These are phyloP conservation scores for Agapanthus africanus DNA, from an alignment of 106 monocot species.

Conservation along the genomic window DNA sequence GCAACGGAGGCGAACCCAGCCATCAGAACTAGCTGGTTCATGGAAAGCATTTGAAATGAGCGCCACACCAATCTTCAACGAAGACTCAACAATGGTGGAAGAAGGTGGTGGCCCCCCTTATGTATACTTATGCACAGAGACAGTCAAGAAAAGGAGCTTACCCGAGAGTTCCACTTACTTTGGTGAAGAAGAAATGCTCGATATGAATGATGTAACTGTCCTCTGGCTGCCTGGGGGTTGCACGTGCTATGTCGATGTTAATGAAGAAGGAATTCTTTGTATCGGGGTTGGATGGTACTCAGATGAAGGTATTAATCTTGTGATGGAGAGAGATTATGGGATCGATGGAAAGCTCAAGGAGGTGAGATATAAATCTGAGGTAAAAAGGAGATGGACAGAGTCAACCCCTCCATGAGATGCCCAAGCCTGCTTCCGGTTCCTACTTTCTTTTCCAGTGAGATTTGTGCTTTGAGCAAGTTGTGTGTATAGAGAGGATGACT, in stretches of 20 bases:
- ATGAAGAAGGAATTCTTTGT: slow-evolving; percentile 66
- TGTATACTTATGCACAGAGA: slow-evolving; percentile 82
- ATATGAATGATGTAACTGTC: slow-evolving; percentile 71
- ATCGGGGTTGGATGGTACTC: slow-evolving; percentile 95
- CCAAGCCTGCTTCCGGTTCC: not conserved
- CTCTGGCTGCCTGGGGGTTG: slow-evolving; percentile 96
- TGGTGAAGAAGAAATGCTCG: slow-evolving; percentile 74
- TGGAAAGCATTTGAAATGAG: slow-evolving; percentile 90
- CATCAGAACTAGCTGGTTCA: slow-evolving; percentile 70
- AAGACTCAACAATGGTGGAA: not conserved
- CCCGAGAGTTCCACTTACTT: slow-evolving; percentile 53
- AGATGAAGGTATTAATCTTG: slow-evolving; percentile 88
- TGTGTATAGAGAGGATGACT: not conserved
- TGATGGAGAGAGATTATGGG: slow-evolving; percentile 99
- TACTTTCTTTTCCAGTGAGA: not conserved
- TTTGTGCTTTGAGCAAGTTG: not conserved
- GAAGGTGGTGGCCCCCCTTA: slow-evolving; percentile 30
- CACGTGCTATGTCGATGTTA: slow-evolving; percentile 81
- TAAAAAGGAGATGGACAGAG: slow-evolving; percentile 64
- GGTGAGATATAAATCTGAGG: slow-evolving; percentile 81
- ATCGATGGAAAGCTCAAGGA: slow-evolving; percentile 93
- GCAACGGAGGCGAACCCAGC: slow-evolving; percentile 53
- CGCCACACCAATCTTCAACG: slow-evolving; percentile 59
- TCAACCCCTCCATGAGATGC: slow-evolving; percentile 9
- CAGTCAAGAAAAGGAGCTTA: slow-evolving; percentile 78